Evolutionary conservation across 2,329 filamentous ascomycete species (phyloP).

Genomic region (Ampelomyces quisqualis): DNA sequence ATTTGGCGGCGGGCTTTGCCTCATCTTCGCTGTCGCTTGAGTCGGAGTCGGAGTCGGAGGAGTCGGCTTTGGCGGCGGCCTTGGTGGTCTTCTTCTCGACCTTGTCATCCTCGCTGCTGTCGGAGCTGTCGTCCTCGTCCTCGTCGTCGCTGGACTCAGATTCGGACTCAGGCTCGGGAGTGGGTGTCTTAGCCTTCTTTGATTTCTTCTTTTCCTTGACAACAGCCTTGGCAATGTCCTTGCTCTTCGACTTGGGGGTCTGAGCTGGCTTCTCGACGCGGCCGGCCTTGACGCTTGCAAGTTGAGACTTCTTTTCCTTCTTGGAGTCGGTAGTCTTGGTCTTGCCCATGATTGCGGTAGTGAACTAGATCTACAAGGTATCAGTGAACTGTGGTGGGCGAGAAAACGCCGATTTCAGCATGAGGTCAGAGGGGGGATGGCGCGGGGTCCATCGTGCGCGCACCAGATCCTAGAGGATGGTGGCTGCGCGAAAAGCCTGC

Average conservation of each 20-base stretch:
- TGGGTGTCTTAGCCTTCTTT: constrained; percentile 52
- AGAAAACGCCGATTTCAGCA: constrained; percentile 5
- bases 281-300: constrained; percentile 64
- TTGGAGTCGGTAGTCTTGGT: constrained; percentile 39
- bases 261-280: constrained; percentile 68
- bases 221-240: constrained; percentile 62
- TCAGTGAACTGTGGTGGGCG: constrained; percentile 30
- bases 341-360: constrained; percentile 40
- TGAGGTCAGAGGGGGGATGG: constrained; percentile 11
- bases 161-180: constrained; percentile 49
- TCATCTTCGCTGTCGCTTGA: constrained; percentile 35
- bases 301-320: constrained; percentile 63
- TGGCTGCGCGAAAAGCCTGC: constrained; percentile 35
- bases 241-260: constrained; percentile 66
- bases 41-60: constrained; percentile 28
- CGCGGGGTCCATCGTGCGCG: constrained; percentile 26
- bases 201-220: constrained; percentile 55
- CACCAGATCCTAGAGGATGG: constrained; percentile 16
- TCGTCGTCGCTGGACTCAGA: constrained; percentile 41
- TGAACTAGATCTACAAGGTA: constrained; percentile 32
- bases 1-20: constrained; percentile 30
- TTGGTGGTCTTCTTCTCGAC: constrained; percentile 40
- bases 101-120: constrained; percentile 37
- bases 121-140: constrained; percentile 35
- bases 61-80: constrained; percentile 42